phyloP scores from a whole-genome alignment of 768 basidiomycete genomes.

The Xerocomus spinulosus region DNA sequence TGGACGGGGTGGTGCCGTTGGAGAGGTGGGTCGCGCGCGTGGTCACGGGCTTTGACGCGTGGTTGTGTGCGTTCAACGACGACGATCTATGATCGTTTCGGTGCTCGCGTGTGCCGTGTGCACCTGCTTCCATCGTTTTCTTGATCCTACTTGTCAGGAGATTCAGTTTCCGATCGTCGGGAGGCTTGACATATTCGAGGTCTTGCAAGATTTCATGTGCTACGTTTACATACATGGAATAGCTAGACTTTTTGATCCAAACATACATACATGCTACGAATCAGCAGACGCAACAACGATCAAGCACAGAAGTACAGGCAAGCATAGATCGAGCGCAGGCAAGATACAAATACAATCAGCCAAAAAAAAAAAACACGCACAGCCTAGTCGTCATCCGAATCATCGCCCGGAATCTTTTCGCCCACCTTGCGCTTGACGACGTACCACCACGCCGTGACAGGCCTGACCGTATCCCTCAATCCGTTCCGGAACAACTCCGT shows the following conservation, averaged over 20 bases:
- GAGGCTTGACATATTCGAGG: too few species aligned
- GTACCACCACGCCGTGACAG: constrained; percentile 33
- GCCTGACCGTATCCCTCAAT: constrained; percentile 29
- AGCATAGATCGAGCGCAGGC: neutral
- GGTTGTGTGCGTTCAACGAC: too few species aligned
- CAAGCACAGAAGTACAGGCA: neutral
- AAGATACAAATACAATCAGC: neutral
- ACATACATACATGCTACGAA: neutral
- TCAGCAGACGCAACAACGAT: neutral
- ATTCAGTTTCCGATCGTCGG: too few species aligned
- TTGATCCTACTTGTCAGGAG: too few species aligned
- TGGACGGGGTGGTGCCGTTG: too few species aligned
- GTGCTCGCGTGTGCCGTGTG: too few species aligned
- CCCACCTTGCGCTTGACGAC: constrained; percentile 11
- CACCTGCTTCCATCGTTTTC: too few species aligned
- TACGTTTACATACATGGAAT: neutral
- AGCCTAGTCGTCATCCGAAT: too few species aligned
- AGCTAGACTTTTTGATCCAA: neutral
- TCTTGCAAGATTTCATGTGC: too few species aligned
- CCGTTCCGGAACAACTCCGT: constrained; percentile 28
- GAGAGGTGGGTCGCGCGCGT: constrained; percentile 6
- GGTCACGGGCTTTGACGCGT: constrained; percentile 11
- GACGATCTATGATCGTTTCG: too few species aligned
- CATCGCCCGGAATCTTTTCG: neutral
- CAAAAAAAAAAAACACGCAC: too few species aligned